These are phyloP conservation scores for Furcasterigmium furcatum DNA, from an alignment of 2,329 filamentous ascomycete species.

Conservation along the genomic window DNA sequence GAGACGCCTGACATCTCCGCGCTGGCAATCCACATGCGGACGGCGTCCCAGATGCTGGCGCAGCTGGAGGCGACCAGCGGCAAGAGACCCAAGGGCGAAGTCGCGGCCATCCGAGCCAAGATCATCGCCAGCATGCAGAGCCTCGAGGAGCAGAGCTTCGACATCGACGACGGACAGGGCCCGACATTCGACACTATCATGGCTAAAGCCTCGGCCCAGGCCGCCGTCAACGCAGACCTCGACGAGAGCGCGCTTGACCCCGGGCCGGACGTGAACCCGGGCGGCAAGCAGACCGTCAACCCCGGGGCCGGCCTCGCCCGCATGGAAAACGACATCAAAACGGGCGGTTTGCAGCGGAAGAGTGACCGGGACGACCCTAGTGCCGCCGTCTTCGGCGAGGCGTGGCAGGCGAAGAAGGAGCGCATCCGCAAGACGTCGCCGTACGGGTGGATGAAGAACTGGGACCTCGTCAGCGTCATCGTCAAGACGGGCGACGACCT, in stretches of 20 bases:
- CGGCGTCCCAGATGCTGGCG: slow-evolving; percentile 82
- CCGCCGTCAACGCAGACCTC: slow-evolving; percentile 47
- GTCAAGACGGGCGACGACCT: slow-evolving; percentile 84
- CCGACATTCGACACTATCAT: slow-evolving; percentile 83
- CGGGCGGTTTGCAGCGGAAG: slow-evolving; percentile 75
- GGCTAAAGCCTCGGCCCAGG: slow-evolving; percentile 59
- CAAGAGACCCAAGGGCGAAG: slow-evolving; percentile 75
- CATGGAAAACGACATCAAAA: slow-evolving; percentile 90
- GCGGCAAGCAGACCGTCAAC: slow-evolving; percentile 56
- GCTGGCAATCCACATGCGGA: slow-evolving; percentile 82
- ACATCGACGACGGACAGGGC: slow-evolving; percentile 66
- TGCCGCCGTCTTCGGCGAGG: slow-evolving; percentile 82
- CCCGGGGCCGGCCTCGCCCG: slow-evolving; percentile 72
- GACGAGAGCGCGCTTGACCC: slow-evolving; percentile 33
- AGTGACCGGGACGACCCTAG: slow-evolving; percentile 83
- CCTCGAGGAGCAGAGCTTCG: slow-evolving; percentile 81
- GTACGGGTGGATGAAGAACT: slow-evolving; percentile 87
- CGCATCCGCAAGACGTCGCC: slow-evolving; percentile 79
- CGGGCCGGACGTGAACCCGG: slow-evolving; percentile 40
- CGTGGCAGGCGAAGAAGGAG: slow-evolving; percentile 81
- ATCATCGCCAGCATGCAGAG: slow-evolving; percentile 91
- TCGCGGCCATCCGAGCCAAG: slow-evolving; percentile 78
- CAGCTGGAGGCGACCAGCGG: slow-evolving; percentile 78
- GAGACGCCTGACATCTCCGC: slow-evolving; percentile 81
- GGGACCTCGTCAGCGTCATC: slow-evolving; percentile 84